Percentiles rank a stretch among this genome's conserved stretches.
Conservation (phyloP, 257 asterid species). For the Solanum arcanum region DNA sequence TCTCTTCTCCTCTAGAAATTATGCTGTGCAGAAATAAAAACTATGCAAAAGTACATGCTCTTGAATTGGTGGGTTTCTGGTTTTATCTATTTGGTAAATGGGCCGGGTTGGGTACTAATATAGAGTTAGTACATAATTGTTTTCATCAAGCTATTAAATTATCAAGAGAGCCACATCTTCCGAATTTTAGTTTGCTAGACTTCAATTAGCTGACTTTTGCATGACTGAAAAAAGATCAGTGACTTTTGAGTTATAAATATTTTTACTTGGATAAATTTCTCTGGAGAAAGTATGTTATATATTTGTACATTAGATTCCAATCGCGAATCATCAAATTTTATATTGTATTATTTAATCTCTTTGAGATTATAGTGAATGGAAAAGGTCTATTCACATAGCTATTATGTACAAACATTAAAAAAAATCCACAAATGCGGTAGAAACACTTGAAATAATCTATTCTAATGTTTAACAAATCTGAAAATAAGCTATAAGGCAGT, state of each 20-base stretch:
- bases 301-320: neutral
- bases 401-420: neutral
- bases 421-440: neutral
- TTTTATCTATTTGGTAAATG: neutral
- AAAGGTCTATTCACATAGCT: neutral
- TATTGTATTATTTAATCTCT: neutral
- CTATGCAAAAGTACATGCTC: neutral
- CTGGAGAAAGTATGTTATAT: neutral
- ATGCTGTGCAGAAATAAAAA: neutral
- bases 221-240: neutral
- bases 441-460: neutral
- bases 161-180: neutral
- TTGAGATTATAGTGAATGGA: neutral
- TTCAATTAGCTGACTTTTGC: neutral
- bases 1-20: neutral
- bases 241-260: neutral
- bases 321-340: neutral
- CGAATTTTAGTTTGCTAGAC: neutral
- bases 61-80: neutral
- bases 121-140: neutral
- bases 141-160: neutral
- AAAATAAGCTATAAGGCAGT: neutral
- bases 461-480: neutral
- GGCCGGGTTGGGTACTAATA: neutral
- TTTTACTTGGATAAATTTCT: neutral